Conservation (phyloP, 495 filamentous ascomycete species). For the Daldinia bambusicola region DNA sequence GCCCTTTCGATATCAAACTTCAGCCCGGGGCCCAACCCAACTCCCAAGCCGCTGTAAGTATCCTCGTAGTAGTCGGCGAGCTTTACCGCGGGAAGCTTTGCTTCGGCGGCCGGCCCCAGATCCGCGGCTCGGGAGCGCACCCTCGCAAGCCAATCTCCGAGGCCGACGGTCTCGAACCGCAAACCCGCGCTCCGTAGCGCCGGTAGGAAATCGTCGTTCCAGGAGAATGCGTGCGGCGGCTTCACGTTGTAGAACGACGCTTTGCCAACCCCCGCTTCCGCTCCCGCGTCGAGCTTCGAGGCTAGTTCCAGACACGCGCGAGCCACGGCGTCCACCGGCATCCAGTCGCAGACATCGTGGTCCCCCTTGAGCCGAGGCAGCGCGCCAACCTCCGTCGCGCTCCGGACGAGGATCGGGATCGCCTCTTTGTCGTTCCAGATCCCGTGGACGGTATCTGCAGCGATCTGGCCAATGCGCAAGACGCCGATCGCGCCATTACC, state of each 20-base stretch:
- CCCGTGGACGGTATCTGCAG: slow-evolving; percentile 61
- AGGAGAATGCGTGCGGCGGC: slow-evolving; percentile 57
- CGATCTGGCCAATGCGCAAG: slow-evolving; percentile 69
- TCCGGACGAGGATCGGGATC: slow-evolving; percentile 65
- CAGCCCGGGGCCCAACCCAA: slow-evolving; percentile 25
- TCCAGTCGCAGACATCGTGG: slow-evolving; percentile 59
- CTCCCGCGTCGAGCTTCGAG: slow-evolving; percentile 35
- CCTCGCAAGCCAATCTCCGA: slow-evolving; percentile 57
- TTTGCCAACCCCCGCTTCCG: slow-evolving; percentile 2
- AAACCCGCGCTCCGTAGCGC: slow-evolving; percentile 52
- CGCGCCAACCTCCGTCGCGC: slow-evolving; percentile 58
- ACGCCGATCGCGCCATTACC: slow-evolving; percentile 58
- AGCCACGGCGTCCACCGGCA: slow-evolving; percentile 67
- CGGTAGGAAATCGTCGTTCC: slow-evolving; percentile 59
- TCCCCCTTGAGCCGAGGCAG: slow-evolving; percentile 59
- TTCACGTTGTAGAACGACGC: slow-evolving; percentile 59
- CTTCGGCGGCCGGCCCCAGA: slow-evolving; percentile 48
- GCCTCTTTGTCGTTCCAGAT: slow-evolving; percentile 70
- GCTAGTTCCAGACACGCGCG: slow-evolving; percentile 60
- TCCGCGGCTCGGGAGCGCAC: slow-evolving; percentile 53
- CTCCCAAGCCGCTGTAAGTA: slow-evolving; percentile 47
- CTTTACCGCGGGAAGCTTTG: slow-evolving; percentile 56
- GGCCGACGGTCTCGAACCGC: slow-evolving; percentile 56
- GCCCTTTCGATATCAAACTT: slow-evolving; percentile 35
- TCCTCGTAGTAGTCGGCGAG: slow-evolving; percentile 58